Evolutionary conservation across 2,329 filamentous ascomycete genomes (phyloP), one percentile per base, ranked within the genome.

Genomic region (Scedosporium minutisporum): DNA sequence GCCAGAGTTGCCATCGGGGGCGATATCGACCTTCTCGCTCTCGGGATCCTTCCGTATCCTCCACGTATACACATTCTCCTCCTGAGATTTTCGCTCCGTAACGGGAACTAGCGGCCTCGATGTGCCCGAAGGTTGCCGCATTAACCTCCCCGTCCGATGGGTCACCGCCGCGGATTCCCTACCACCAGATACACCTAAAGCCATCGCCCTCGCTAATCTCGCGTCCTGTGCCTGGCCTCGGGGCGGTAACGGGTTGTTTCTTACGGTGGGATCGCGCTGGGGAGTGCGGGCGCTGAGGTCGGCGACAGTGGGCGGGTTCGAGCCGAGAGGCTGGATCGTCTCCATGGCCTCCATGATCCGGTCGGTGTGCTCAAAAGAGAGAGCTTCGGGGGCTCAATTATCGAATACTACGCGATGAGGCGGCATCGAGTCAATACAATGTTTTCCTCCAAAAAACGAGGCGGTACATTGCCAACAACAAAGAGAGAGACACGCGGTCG

Each of bases 1-100:
- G 62, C 79, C 83, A 57, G 85, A 83, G 63, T 80, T 76, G 64
- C 82, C 82, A 69, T 90, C 87, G 10, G 82, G 79, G n/a, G 79
- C 75, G 63, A 85, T 76, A 62, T 85, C 82, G 68, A 76, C 78
- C 69, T 79, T 84, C 63, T 82, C 80, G 10, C 78, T 69, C 62
- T 87, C 86, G 61, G 76, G 75, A 63, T 81, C 82, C 67, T 81
- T 81, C 70, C 79, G 84, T 59, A 74, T 66, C 68, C 74, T 72
- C 10, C 69, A 66, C 65, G 70, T 63, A n/a, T 68, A 60, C 65
- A 71, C 65, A 63, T 71, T 76, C 23, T 75, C 76, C 53, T 77
- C 75, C 64, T 77, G 75, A 9, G 75, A 75, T 65, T 71, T 76
- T 58, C 78, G 76, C 69, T 82, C 79, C 5, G 63, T 64, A 44